Base-by-base conservation (phyloP, 768 basidiomycete genomes). In the Hericium erinaceus region DNA sequence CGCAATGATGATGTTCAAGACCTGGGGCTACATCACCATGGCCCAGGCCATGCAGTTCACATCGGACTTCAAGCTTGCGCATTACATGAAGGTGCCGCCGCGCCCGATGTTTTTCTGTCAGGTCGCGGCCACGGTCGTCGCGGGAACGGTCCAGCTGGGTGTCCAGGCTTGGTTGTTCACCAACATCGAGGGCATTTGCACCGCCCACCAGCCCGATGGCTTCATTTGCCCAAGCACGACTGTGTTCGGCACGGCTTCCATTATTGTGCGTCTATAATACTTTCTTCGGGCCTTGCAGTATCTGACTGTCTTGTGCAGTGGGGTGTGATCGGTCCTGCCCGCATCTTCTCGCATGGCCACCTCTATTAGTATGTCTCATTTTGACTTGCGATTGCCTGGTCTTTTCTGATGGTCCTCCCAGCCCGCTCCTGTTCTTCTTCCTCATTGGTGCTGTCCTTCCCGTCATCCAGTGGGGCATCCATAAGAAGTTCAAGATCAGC, bases 1-100 rank as follows among this genome's bases (percentile, higher is more conserved):
- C 57, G 89, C 89, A 0, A 87, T 83, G 77, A 89, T 91, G 88
- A 75, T 90, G 74, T 89, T 89, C 78, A 90, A 55, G 40, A 55
- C 85, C 0, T 88, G 77, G 76, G 87, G 88, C 33, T 89, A 88
- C 64, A 84, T 85, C 59, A 83, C 80, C 51, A 81, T 82, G 77
- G 76, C 77, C 4, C 83, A 85, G 69, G 86, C 87, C 1, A 66
- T 89, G 48, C 73, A 73, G 46, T 91, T 90, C 72, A 79, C 84
- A 1, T 77, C 80, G 8, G 87, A 91, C 72, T 83, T 90, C 69
- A 91, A 92, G 69, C 83, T 89, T 48, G 87, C 84, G 6, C 87
- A 68, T 55, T 74, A 74, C 64, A 85, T 82, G 82, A 87, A 86
- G 71, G 77, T 90, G 53, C 84, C 86, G 10, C 54, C 39, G 20